Conservation (phyloP, 164 flowering plant genomes). For the Kalanchoe fedtschenkoi region DNA sequence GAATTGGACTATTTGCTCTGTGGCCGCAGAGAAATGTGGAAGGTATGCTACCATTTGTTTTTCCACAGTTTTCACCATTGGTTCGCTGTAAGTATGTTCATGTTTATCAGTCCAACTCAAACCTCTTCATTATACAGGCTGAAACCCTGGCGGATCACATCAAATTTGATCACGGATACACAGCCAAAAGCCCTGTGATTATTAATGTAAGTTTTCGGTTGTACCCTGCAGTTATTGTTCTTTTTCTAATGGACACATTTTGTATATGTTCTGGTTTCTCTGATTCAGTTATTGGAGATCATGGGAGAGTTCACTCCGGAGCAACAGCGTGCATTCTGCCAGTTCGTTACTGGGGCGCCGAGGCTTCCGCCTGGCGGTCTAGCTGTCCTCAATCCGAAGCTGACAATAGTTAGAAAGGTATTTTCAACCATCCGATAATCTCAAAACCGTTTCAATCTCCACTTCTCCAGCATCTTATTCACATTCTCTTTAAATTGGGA, state of each 20-base stretch:
- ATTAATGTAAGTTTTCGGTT: constrained; percentile 48
- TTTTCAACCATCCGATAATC: neutral
- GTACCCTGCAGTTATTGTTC: neutral
- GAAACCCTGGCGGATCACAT: constrained; percentile 87
- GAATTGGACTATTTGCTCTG: constrained; percentile 92
- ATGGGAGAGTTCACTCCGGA: constrained; percentile 94
- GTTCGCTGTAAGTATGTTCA: neutral
- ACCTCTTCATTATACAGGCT: constrained; percentile 42
- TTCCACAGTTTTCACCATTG: neutral
- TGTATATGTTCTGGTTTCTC: constrained; percentile 6
- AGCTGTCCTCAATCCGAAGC: constrained; percentile 87
- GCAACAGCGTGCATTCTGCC: constrained; percentile 95
- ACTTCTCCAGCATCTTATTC: no score
- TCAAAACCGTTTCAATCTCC: no score
- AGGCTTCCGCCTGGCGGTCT: constrained; percentile 97
- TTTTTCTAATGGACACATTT: neutral
- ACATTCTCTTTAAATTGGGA: no score
- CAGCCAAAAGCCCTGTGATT: constrained; percentile 89
- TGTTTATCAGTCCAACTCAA: neutral
- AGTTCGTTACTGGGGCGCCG: constrained; percentile 99
- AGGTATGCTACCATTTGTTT: constrained; percentile 34
- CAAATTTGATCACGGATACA: constrained; percentile 97
- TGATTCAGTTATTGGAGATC: constrained; percentile 73
- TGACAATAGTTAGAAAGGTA: constrained; percentile 98
- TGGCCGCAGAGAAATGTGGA: constrained; percentile 94